Evolutionary conservation across 805 yeast species (phyloP), one percentile per base, ranked within the genome.

Genomic region (Candida maris): DNA sequence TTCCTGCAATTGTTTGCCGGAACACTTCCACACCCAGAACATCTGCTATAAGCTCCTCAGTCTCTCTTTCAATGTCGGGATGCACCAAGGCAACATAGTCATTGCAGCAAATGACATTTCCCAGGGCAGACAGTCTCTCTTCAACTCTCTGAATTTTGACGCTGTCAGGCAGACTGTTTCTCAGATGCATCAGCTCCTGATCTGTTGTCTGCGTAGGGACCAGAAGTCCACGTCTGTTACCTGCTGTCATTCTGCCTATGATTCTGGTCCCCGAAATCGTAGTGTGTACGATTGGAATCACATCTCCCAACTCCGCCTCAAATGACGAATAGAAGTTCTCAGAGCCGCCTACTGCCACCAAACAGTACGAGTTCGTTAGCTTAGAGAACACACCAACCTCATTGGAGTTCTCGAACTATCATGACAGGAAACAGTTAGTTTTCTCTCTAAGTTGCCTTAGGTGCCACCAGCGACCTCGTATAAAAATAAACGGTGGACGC

Each of bases 51-150:
- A 93, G 71, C 70, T 93, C 99, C 69, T 93, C 99, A 35, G 98
- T 93, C 67, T 93, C 99, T 62, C 98, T 82, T 71, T 93, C 99
- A 49, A 93, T 87, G 69, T 93, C 99, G 34, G 99, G 99, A 65
- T 93, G 99, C 37, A 93, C 98, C 48, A 93, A 75, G 3, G 99
- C 99, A 53, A 94, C 99, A 61, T 93, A 93, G 65, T 93, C 99
- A 65, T 93, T 93, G 69, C 97, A 91, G 67, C 97, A 91, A 57
- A 93, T 88, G 45, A 93, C 98, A 54, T 93, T 93, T 54, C 99
- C 99, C 49, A 93, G 70, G 10, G 99, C 98, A 35, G 96, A 85
- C 46, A 93, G 71, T 61, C 98, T 80, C 70, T 93, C 99, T 67
- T 93, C 99, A 26, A 94, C 96, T 64, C 99, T 79, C 69, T 93